These are phyloP conservation scores for Aureobasidium sp. DNA, from an alignment of 2,329 filamentous ascomycete genomes.

Conservation along the genomic window DNA sequence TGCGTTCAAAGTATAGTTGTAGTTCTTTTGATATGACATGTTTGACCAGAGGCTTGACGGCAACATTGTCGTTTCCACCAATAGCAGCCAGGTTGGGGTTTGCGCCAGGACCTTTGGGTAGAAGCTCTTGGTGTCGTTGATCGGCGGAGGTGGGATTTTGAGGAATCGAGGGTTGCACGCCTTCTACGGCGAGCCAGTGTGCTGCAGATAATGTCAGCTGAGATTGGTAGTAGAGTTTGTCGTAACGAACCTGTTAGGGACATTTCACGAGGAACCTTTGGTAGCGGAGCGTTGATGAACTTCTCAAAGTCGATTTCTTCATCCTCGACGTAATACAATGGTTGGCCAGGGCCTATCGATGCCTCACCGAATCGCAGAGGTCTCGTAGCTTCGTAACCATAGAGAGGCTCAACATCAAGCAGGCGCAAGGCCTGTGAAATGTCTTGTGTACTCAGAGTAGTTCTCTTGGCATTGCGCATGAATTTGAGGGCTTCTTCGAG, in stretches of 20 bases:
- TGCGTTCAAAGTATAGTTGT: conserved; percentile 93
- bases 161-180: conserved; percentile 90
- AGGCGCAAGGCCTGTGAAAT: conserved; percentile 77
- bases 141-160: conserved; percentile 80
- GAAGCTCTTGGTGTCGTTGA: conserved; percentile 72
- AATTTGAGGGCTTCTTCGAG: conserved; percentile 91
- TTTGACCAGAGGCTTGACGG: conserved; percentile 86
- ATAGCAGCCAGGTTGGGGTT: conserved; percentile 79
- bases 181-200: conserved; percentile 96
- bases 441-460: conserved; percentile 81
- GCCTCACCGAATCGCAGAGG: conserved; percentile 90
- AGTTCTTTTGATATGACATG: conserved; percentile 94
- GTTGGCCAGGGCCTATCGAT: conserved; percentile 85
- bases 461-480: conserved; percentile 87
- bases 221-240: conserved; percentile 3
- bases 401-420: conserved; percentile 88
- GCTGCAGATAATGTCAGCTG: conserved; percentile 43
- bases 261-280: conserved; percentile 88
- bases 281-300: conserved; percentile 90
- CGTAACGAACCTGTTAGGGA: conserved; percentile 71
- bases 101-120: conserved; percentile 82
- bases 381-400: conserved; percentile 89
- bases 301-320: conserved; percentile 99
- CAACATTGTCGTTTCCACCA: conserved; percentile 73
- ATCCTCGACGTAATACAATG: conserved; percentile 94